phyloP scores from a whole-genome alignment of 1,284 basidiomycete genomes.

The Pholiota adiposa region DNA sequence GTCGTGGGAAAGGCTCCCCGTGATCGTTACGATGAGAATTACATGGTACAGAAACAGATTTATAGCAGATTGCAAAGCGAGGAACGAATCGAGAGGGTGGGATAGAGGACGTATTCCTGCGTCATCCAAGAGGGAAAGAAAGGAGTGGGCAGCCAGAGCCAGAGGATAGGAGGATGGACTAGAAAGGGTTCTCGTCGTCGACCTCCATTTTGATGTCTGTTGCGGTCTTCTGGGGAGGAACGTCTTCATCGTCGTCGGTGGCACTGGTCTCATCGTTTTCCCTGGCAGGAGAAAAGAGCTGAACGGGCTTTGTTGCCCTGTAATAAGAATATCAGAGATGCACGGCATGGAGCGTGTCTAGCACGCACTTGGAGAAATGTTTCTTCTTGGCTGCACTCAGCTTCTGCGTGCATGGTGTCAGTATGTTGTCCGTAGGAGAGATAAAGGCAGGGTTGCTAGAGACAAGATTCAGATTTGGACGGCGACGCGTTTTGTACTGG shows the following conservation, averaged over 20 bases:
- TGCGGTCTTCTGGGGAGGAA: constrained; percentile 22
- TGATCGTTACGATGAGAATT: constrained; percentile 23
- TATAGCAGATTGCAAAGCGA: constrained; percentile 23
- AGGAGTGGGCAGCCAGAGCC: constrained; percentile 20
- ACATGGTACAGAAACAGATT: constrained; percentile 22
- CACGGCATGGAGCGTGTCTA: not conserved
- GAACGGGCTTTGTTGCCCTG: constrained; percentile 63
- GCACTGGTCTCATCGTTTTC: constrained; percentile 40
- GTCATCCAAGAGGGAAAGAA: constrained; percentile 7
- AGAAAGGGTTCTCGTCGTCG: constrained; percentile 70
- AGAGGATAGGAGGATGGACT: constrained; percentile 20
- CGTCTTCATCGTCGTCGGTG: constrained; percentile 39
- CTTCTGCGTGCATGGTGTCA: constrained; percentile 92
- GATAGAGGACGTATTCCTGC: constrained; percentile 12
- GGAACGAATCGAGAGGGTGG: constrained; percentile 17
- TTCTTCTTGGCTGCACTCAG: constrained; percentile 89
- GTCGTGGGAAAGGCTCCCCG: constrained; percentile 27
- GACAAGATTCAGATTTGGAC: not conserved
- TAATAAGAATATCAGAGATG: constrained; percentile 6
- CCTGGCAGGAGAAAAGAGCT: constrained; percentile 55
- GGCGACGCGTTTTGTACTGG: not conserved
- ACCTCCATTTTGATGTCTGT: constrained; percentile 36
- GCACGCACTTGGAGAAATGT: constrained; percentile 83
- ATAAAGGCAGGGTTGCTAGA: constrained; percentile 79
- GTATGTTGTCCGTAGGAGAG: constrained; percentile 91